phyloP scores from a whole-genome alignment of 257 asterid species.

The Dorcoceras hygrometricum region DNA sequence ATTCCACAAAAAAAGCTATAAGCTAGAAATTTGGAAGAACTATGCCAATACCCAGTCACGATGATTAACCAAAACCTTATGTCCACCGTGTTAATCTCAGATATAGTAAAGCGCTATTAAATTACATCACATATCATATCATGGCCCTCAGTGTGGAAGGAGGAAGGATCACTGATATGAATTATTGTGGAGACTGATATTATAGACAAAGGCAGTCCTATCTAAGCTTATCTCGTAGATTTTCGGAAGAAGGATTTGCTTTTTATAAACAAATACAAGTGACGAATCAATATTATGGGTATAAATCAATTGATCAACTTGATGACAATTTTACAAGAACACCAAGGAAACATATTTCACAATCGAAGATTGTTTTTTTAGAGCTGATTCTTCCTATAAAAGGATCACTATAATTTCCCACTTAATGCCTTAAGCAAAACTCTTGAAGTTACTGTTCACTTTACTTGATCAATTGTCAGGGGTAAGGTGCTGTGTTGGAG shows the following conservation, averaged over 20 bases:
- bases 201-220: background rate
- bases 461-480: slow-evolving; percentile 73
- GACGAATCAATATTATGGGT: too few species aligned
- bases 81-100: background rate
- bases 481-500: slow-evolving; percentile 58
- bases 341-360: background rate
- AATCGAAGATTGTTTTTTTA: background rate
- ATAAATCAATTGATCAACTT: too few species aligned
- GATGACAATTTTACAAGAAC: background rate
- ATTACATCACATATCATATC: background rate
- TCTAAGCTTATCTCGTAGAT: background rate
- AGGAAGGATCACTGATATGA: too few species aligned
- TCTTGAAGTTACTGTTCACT: slow-evolving; percentile 1
- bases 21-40: background rate
- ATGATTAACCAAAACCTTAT: too few species aligned
- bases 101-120: background rate
- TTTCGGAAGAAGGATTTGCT: background rate
- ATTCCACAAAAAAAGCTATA: slow-evolving; percentile 3
- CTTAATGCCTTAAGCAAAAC: background rate
- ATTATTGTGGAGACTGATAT: too few species aligned
- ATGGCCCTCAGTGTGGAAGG: too few species aligned
- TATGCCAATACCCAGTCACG: too few species aligned
- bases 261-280: background rate
- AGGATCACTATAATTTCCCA: background rate
- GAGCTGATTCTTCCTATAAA: background rate